Conservation (phyloP, 2,329 filamentous ascomycete genomes). For the Pyrenophora seminiperda region DNA sequence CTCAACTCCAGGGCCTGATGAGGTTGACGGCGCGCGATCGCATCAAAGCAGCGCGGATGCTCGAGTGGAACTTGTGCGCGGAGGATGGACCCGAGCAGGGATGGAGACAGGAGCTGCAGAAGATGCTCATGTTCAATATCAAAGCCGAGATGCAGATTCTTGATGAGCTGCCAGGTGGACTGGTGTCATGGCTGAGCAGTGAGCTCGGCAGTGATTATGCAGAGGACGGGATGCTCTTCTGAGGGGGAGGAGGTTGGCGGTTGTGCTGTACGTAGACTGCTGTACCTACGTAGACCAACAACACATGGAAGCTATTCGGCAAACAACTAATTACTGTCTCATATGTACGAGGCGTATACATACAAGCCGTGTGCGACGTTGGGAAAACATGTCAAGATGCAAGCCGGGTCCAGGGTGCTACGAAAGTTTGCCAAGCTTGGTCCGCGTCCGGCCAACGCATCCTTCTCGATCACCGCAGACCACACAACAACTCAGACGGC, state of each 20-base stretch:
- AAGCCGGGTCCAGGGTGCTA: constrained; percentile 24
- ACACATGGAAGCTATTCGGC: not conserved
- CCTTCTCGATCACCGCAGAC: constrained; percentile 42
- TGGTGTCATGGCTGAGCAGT: constrained; percentile 38
- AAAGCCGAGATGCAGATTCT: constrained; percentile 80
- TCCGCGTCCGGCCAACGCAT: constrained; percentile 38
- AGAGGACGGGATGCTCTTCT: constrained; percentile 39
- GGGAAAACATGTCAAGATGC: constrained; percentile 23
- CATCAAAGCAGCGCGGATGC: constrained; percentile 59
- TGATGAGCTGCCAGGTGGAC: constrained; percentile 51
- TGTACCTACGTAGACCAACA: too few relatives aligned
- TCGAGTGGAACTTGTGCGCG: constrained; percentile 52
- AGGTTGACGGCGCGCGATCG: constrained; percentile 63
- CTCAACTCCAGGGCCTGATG: constrained; percentile 52
- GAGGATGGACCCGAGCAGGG: constrained; percentile 45
- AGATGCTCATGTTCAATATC: constrained; percentile 73
- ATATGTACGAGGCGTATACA: too few relatives aligned
- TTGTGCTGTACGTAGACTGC: too few relatives aligned
- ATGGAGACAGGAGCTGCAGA: constrained; percentile 65
- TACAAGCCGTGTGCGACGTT: constrained; percentile 14
- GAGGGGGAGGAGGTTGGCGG: constrained; percentile 2
- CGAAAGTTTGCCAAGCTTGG: constrained; percentile 29
- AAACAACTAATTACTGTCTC: too few relatives aligned
- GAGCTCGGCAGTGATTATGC: constrained; percentile 23
- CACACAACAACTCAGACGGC: constrained; percentile 41